phyloP scores from a whole-genome alignment of 768 basidiomycete genomes.

The Kwoniella dejecticola region DNA sequence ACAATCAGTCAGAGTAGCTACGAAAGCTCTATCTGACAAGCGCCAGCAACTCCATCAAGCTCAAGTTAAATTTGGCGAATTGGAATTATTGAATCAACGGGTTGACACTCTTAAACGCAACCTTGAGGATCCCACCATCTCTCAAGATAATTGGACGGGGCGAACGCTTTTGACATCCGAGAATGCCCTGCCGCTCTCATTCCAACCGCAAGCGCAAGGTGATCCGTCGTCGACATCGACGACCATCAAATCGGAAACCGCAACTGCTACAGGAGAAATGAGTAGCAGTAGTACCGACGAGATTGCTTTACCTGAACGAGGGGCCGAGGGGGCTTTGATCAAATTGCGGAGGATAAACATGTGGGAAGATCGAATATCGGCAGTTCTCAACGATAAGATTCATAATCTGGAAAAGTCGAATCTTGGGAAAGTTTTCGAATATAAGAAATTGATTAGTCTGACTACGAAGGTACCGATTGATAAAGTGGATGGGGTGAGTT shows the following conservation, averaged over 20 bases:
- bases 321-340: slow-evolving; percentile 68
- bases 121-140: too few species aligned
- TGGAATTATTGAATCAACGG: slow-evolving; percentile 78
- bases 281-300: too few species aligned
- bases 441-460: slow-evolving; percentile 84
- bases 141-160: slow-evolving; percentile 67
- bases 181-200: neutral
- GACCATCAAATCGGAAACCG: too few species aligned
- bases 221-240: neutral
- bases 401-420: slow-evolving; percentile 73
- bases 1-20: slow-evolving; percentile 81
- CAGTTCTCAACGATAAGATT: slow-evolving; percentile 70
- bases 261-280: too few species aligned
- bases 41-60: slow-evolving; percentile 78
- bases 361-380: slow-evolving; percentile 81
- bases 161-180: slow-evolving; percentile 61
- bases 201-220: neutral
- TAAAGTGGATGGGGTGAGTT: slow-evolving; percentile 84
- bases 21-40: slow-evolving; percentile 85
- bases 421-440: slow-evolving; percentile 86
- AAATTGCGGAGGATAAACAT: slow-evolving; percentile 72
- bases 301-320: slow-evolving; percentile 40
- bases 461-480: slow-evolving; percentile 85
- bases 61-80: slow-evolving; percentile 71
- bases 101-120: slow-evolving; percentile 82